Evolutionary conservation across 2,329 filamentous ascomycete species (phyloP).

Genomic region (Phialocephala sp.): DNA sequence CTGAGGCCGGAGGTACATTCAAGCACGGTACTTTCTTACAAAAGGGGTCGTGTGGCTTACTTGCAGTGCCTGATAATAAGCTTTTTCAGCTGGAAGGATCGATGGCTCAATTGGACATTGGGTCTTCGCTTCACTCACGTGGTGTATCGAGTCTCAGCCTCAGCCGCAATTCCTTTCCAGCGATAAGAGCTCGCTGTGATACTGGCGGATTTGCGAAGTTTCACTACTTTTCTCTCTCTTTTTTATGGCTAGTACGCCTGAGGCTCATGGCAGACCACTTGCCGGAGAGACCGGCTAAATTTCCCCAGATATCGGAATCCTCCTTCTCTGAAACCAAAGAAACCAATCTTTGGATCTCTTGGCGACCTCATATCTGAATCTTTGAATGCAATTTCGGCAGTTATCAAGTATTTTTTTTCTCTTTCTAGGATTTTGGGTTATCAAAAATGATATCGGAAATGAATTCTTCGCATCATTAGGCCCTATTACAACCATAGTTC

Average conservation of each 20-base stretch:
- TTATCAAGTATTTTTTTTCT: too few species aligned
- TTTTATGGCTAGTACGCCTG: neutral
- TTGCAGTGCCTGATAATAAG: neutral
- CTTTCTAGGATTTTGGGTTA: neutral
- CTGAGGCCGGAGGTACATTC: too few species aligned
- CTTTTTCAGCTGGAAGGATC: neutral
- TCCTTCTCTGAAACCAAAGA: neutral
- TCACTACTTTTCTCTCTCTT: neutral
- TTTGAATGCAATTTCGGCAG: neutral
- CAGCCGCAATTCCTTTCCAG: neutral
- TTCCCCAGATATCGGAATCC: neutral
- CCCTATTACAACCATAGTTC: neutral
- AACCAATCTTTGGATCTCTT: neutral
- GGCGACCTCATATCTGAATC: neutral
- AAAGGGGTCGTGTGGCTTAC: too few species aligned
- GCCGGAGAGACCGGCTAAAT: neutral
- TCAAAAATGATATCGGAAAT: neutral
- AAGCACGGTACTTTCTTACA: too few species aligned
- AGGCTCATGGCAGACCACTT: neutral
- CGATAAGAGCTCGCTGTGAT: neutral
- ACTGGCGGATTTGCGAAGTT: neutral
- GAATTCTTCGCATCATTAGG: neutral
- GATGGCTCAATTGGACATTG: neutral
- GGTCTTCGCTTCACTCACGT: neutral
- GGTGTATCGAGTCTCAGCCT: constrained; percentile 1